phyloP scores from a whole-genome alignment of 2,329 filamentous ascomycete species.

The Alternaria gansuensis region DNA sequence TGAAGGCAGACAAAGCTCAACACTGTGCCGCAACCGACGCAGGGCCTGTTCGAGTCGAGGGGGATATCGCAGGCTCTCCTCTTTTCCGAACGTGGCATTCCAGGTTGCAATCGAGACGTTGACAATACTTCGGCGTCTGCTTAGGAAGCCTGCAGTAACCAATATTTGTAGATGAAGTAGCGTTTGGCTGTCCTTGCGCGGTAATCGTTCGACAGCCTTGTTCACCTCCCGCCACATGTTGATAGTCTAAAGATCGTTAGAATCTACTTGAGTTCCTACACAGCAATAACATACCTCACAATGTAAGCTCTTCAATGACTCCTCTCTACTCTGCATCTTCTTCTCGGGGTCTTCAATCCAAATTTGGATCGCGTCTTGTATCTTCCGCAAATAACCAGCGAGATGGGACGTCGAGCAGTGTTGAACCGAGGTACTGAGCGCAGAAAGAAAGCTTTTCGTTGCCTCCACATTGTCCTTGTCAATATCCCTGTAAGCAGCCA shows the following conservation, averaged over 20 bases:
- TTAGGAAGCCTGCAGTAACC: conserved; percentile 63
- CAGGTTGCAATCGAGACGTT: conserved; percentile 68
- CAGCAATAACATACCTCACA: conserved; percentile 31
- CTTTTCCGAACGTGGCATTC: conserved; percentile 73
- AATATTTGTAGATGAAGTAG: conserved; percentile 64
- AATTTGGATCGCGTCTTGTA: conserved; percentile 68
- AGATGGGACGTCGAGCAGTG: conserved; percentile 59
- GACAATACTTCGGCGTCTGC: conserved; percentile 60
- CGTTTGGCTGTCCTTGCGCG: conserved; percentile 65
- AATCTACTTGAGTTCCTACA: conserved; percentile 22
- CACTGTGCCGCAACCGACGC: conserved; percentile 65
- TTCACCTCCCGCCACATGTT: conserved; percentile 59
- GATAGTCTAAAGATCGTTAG: conserved; percentile 39
- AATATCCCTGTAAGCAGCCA: conserved; percentile 62
- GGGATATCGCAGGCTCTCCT: conserved; percentile 70
- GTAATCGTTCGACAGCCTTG: conserved; percentile 63
- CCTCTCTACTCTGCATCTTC: conserved; percentile 41
- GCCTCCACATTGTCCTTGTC: conserved; percentile 51
- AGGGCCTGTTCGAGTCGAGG: conserved; percentile 69
- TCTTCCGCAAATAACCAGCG: conserved; percentile 63
- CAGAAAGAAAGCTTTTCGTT: conserved; percentile 61
- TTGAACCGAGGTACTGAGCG: conserved; percentile 57
- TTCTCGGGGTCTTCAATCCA: conserved; percentile 69
- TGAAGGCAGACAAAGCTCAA: conserved; percentile 61
- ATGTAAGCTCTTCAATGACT: conserved; percentile 35